These are phyloP conservation scores for Penicillium sp. DNA, from an alignment of 2,329 filamentous ascomycete species.

Conservation along the genomic window DNA sequence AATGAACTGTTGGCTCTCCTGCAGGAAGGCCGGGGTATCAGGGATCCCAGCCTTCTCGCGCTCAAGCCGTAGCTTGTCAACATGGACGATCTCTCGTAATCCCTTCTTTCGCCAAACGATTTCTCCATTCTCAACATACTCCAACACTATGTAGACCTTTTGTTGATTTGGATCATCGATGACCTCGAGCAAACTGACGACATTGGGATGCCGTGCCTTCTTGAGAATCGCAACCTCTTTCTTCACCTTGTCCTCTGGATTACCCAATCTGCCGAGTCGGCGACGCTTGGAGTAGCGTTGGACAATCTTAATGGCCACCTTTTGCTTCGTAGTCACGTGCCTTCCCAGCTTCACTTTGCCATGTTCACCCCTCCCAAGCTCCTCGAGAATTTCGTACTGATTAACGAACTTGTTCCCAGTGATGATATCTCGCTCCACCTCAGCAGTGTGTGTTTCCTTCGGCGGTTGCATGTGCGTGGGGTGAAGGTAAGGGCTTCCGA, in stretches of 20 bases:
- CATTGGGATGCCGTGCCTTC: constrained; percentile 95
- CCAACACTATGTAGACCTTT: constrained; percentile 97
- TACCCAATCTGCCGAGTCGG: constrained; percentile 73
- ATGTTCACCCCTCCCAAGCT: constrained; percentile 92
- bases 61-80: constrained; percentile 79
- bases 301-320: constrained; percentile 98
- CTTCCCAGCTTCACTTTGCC: constrained; percentile 96
- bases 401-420: constrained; percentile 97
- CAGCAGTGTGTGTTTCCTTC: constrained; percentile 83
- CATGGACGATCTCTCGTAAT: constrained; percentile 73
- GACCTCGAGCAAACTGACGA: constrained; percentile 91
- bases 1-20: constrained; percentile 45
- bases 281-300: constrained; percentile 91
- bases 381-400: constrained; percentile 94
- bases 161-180: constrained; percentile 95
- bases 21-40: constrained; percentile 58
- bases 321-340: constrained; percentile 70
- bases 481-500: constrained; percentile 64
- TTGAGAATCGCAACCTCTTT: constrained; percentile 97
- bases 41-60: constrained; percentile 70
- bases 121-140: constrained; percentile 91
- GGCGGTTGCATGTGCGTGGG: constrained; percentile 71
- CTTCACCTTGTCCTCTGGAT: constrained; percentile 73
- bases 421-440: constrained; percentile 82
- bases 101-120: constrained; percentile 92